Evolutionary conservation across 768 basidiomycete genomes (phyloP).

Genomic region (Lactifluus pinguis): DNA sequence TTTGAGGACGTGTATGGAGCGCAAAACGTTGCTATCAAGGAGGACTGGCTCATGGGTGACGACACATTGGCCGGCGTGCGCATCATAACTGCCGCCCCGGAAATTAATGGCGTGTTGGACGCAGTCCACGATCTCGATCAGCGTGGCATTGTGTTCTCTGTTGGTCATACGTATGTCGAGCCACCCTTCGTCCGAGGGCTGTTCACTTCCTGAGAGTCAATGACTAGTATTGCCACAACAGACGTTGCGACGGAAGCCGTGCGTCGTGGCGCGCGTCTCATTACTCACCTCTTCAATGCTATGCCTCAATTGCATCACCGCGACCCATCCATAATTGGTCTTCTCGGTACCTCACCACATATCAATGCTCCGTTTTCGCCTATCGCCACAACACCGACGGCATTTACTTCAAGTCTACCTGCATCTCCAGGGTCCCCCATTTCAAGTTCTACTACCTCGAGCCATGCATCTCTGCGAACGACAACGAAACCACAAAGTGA

Average conservation of each 20-base stretch:
- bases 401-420: constrained; percentile 7
- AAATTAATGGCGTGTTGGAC: constrained; percentile 73
- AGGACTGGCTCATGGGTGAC: constrained; percentile 57
- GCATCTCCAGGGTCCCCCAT: constrained; percentile 16
- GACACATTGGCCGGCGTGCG: constrained; percentile 47
- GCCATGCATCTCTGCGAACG: constrained; percentile 9
- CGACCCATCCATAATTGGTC: constrained; percentile 85
- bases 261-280: constrained; percentile 65
- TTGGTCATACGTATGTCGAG: constrained; percentile 69
- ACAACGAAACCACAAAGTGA: constrained; percentile 29
- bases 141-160: constrained; percentile 70
- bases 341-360: constrained; percentile 70
- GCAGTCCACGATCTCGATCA: constrained; percentile 50
- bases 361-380: constrained; percentile 36
- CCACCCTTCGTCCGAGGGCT: neutral
- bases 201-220: constrained; percentile 5
- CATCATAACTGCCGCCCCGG: constrained; percentile 81
- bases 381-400: constrained; percentile 21
- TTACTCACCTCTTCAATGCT: constrained; percentile 90
- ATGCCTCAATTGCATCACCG: constrained; percentile 88
- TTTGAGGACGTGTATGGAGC: constrained; percentile 71
- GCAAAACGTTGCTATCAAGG: constrained; percentile 49
- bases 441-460: neutral
- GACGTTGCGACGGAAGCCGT: constrained; percentile 66
- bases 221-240: constrained; percentile 58